A percentile compares a stretch with the other conserved stretches of the same genome.
Evolutionary conservation across 306 rosid genomes (phyloP).

Genomic region (Castanea crenata): DNA sequence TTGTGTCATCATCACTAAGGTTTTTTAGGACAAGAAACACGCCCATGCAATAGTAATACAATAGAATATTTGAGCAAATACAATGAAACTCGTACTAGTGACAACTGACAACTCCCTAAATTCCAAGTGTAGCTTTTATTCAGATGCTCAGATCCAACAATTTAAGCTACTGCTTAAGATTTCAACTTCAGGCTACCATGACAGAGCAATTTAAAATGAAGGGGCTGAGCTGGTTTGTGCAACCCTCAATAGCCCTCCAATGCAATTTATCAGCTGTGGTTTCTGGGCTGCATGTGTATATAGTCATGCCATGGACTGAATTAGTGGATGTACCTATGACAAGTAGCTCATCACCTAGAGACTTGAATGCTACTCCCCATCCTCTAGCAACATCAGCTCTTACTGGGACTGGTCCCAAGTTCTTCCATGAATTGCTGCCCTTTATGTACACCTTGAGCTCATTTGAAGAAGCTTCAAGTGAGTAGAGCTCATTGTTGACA

Average conservation of each 20-base stretch:
- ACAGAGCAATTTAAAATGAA: constrained; percentile 79
- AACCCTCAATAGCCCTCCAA: constrained; percentile 61
- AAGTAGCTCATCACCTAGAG: constrained; percentile 70
- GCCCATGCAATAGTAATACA: background rate
- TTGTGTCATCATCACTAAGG: background rate
- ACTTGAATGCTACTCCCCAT: constrained; percentile 87
- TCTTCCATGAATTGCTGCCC: constrained; percentile 55
- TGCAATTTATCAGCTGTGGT: constrained; percentile 44
- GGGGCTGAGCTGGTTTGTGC: constrained; percentile 40
- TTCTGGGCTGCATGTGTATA: constrained; percentile 61
- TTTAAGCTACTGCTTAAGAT: constrained; percentile 4
- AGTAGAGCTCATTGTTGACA: constrained; percentile 58
- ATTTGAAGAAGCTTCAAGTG: constrained; percentile 53
- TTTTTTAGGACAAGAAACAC: background rate
- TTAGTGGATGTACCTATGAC: constrained; percentile 57
- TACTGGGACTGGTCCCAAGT: constrained; percentile 65
- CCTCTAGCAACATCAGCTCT: constrained; percentile 59
- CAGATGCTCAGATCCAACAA: background rate
- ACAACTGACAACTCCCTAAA: background rate
- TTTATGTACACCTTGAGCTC: constrained; percentile 65
- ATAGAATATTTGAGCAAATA: constrained; percentile 3
- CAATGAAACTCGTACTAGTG: constrained; percentile 2
- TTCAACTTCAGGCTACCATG: constrained; percentile 56
- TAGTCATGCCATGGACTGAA: constrained; percentile 29
- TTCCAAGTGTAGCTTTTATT: constrained; percentile 7